These are phyloP conservation scores for Lachnellula willkommii DNA, from an alignment of 2,329 filamentous ascomycete species.

Conservation along the genomic window DNA sequence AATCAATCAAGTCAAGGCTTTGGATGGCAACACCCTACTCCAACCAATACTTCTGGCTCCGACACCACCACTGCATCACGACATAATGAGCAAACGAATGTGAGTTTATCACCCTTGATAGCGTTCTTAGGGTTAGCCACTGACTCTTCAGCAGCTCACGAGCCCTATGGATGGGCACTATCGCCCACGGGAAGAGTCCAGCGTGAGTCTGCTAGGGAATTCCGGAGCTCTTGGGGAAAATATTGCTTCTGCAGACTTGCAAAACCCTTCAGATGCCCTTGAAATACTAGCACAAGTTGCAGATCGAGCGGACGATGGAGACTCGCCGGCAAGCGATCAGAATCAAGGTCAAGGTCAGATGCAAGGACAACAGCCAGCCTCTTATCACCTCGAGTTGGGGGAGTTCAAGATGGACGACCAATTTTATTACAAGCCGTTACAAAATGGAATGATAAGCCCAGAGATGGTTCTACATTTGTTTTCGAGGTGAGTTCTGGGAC, in stretches of 20 bases:
- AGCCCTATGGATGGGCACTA: slow-evolving; percentile 15
- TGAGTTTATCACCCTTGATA: slow-evolving; percentile 3
- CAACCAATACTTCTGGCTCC: slow-evolving; percentile 11
- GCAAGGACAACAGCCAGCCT: slow-evolving; percentile 9
- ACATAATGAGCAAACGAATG: slow-evolving; percentile 20
- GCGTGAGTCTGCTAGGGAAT: slow-evolving; percentile 14
- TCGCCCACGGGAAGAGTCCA: slow-evolving; percentile 16
- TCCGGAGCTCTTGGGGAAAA: slow-evolving; percentile 19
- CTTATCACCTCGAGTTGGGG: slow-evolving; percentile 7
- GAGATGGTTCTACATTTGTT: slow-evolving; percentile 28
- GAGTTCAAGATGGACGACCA: slow-evolving; percentile 18
- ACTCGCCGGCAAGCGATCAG: slow-evolving; percentile 23
- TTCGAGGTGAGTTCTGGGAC: slow-evolving; percentile 15
- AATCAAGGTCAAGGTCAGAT: slow-evolving; percentile 7
- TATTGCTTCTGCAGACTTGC: slow-evolving; percentile 29
- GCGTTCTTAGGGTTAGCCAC: slow-evolving; percentile 1
- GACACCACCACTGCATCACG: slow-evolving; percentile 16
- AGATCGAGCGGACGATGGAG: slow-evolving; percentile 28
- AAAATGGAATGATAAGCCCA: slow-evolving; percentile 23
- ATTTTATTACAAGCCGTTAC: slow-evolving; percentile 26
- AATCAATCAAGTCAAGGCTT: slow-evolving; percentile 11
- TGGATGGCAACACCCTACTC: slow-evolving; percentile 16
- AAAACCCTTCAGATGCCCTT: slow-evolving; percentile 31
- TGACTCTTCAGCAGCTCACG: slow-evolving; percentile 10
- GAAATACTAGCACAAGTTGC: slow-evolving; percentile 31